Percentiles rank a stretch among this genome's conserved stretches.
phyloP scores from a whole-genome alignment of 305 asterid species.

The Fraxinus velutina region DNA sequence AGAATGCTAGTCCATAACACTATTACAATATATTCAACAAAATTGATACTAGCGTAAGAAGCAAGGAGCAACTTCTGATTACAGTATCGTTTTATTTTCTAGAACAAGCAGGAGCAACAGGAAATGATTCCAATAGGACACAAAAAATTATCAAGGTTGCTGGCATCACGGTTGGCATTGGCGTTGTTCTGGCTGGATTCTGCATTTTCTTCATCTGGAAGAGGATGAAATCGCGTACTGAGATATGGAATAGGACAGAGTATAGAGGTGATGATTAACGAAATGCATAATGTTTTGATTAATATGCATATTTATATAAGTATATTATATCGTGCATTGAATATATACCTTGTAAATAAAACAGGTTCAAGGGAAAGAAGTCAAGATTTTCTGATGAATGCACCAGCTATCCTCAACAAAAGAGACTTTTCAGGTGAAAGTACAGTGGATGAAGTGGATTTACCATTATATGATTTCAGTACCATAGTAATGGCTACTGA shows the following conservation, averaged over 20 bases:
- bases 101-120: constrained; percentile 36
- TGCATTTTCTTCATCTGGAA: constrained; percentile 36
- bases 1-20: neutral
- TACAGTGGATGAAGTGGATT: constrained; percentile 59
- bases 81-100: neutral
- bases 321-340: neutral
- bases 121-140: constrained; percentile 34
- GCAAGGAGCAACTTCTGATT: neutral
- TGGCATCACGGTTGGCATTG: constrained; percentile 40
- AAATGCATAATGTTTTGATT: neutral
- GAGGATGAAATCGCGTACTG: constrained; percentile 31
- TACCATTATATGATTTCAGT: constrained; percentile 55
- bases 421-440: constrained; percentile 52
- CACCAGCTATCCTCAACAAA: constrained; percentile 42
- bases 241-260: constrained; percentile 15
- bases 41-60: neutral
- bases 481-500: constrained; percentile 59
- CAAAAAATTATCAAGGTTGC: constrained; percentile 22
- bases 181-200: constrained; percentile 28
- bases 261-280: constrained; percentile 40
- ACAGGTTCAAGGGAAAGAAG: constrained; percentile 63
- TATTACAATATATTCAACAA: neutral
- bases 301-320: neutral
- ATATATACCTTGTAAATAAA: neutral
- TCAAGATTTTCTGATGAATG: constrained; percentile 47